A percentile compares a stretch with the other conserved stretches of the same genome.
phyloP scores from a whole-genome alignment of 768 basidiomycete genomes.

The Amanita pallidorosea region DNA sequence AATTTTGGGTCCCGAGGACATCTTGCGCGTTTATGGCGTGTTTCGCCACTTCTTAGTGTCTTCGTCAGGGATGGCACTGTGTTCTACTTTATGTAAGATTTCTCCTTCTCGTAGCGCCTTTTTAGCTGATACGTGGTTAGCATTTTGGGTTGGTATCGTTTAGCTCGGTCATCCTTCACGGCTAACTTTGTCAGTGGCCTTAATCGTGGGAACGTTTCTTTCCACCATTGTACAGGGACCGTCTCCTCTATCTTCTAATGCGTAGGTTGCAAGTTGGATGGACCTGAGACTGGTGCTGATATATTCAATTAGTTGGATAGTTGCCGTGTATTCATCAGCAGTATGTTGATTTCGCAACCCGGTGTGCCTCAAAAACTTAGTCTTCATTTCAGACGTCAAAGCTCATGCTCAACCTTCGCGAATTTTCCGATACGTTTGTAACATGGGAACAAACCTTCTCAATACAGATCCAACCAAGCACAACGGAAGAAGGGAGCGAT shows the following conservation, averaged over 20 bases:
- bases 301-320: neutral
- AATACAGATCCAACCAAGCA: neutral
- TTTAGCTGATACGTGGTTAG: neutral
- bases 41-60: neutral
- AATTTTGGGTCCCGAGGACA: neutral
- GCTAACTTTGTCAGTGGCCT: neutral
- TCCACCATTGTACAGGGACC: neutral
- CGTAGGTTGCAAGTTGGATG: neutral
- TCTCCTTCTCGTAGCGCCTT: no score
- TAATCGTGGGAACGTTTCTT: neutral
- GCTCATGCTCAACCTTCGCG: constrained; percentile 3
- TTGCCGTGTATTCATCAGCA: constrained; percentile 2
- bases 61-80: constrained; percentile 1
- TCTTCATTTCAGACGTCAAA: neutral
- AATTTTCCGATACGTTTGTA: neutral
- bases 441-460: neutral
- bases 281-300: neutral
- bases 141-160: neutral
- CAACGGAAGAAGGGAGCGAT: neutral
- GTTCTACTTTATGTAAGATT: constrained; percentile 1
- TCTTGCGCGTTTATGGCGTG: neutral
- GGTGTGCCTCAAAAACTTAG: neutral
- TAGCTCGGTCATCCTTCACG: neutral
- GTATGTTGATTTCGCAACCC: neutral
- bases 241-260: neutral